Evolutionary conservation across 23 red algal genomes (phyloP), one percentile per base, ranked within the genome.

Genomic region (Gracilaria caudata): DNA sequence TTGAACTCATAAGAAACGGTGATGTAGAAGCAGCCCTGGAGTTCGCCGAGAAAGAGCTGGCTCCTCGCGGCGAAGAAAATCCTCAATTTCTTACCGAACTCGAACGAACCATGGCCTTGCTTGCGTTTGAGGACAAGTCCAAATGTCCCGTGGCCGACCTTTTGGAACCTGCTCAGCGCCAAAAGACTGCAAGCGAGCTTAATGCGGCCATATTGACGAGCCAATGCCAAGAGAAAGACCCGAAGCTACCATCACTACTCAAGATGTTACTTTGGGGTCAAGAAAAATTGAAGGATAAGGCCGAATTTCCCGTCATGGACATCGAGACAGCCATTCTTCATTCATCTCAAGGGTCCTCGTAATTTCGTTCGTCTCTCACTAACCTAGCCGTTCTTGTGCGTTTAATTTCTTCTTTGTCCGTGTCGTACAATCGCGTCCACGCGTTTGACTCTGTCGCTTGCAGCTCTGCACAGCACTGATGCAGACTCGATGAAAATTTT

Each of bases 141-240:
- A 80, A 93, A 57, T 84, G 80, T 35, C 90, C 95, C 38, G 80
- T 99, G 4, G 74, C 71, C 21, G 85, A 82, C 40, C 72, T 99
- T 12, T 53, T 99, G n/a, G 82, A 88, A 7, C 84, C 80, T 41
- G 78, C 92, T 25, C 97, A 95, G 47, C 68, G 94, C 36, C 78
- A 94, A 21, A 90, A 93, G 60, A 95, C 88, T 14, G 97, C 97
- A 23, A 84, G 86, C n/a, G 93, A 99, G 74, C 82, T 99, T 7
- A 99, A 99, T 36, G 91, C 93, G 24, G 97, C 97, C 32, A 95
- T 99, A 75, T 65, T 99, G 58, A 90, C 97, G 20, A 94, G 80
- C 74, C 90, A 96, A 81, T 91, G 83, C 47, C 93, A 99, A 83
- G 91, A 93, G 43, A 95, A 92, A 23, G 89, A 86, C 30, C 97